Base-by-base conservation (phyloP, 2,329 filamentous ascomycete genomes). In the Alternaria gansuensis region DNA sequence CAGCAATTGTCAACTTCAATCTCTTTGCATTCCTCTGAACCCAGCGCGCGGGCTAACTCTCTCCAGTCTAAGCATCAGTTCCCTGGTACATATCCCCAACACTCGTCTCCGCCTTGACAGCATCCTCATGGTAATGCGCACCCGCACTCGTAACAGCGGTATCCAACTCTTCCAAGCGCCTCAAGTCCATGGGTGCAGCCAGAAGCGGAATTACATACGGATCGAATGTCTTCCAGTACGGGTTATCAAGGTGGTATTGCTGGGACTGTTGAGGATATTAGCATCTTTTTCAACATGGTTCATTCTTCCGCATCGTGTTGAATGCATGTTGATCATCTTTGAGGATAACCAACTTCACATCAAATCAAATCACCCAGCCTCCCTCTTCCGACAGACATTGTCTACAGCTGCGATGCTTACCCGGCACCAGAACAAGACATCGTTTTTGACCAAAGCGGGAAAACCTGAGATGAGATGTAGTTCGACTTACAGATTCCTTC, bases 191-290 rank as follows among this genome's bases (percentile, higher is more conserved):
- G 8, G 84, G 82, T 73, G 83, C 83, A 66, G 87, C 88, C 50
- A 92, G 78, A 57, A 92, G 73, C 3, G 89, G 90, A 46, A 87
- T 81, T 29, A 92, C 89, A 68, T 91, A 91, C 5, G 88, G 87
- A 74, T 91, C 89, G 68, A 92, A 91, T 0, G 89, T 90, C 80
- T 90, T 84, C 88, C 88, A 90, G 81, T 90, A 90, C 0, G 88
- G 88, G 77, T 90, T 90, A 70, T 74, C 77, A 7, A 82, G 74
- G 59, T 82, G 80, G 66, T 81, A 81, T 57, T 79, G 77, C 52
- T 79, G 77, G 28, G 66, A 73, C 77, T 78, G 62, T 36, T 26
- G 14, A 2, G n/a, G 10, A 1, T 6, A 17, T 56, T n/a, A 56
- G 46, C 14, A 9, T 29, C 6, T 13, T 29, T 17, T 17, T 29